These are phyloP conservation scores for Candida sanyaensis DNA, from an alignment of 1,139 yeast species.

Conservation along the genomic window DNA sequence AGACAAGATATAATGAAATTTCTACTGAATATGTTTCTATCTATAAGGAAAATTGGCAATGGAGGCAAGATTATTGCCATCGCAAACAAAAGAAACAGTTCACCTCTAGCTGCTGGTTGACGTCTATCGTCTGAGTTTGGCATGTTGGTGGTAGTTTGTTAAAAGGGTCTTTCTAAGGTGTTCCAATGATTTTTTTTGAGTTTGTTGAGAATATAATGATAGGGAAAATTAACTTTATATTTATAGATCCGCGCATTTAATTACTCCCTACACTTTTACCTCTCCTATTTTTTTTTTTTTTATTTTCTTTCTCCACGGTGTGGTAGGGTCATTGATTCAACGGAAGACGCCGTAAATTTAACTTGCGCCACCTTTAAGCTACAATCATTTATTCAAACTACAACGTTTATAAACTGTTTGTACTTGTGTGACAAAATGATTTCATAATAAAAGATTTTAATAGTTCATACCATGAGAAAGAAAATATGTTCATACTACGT, in stretches of 20 bases:
- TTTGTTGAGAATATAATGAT: too few relatives aligned
- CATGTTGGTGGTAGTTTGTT: background rate
- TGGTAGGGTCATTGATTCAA: background rate
- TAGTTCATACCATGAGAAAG: too few relatives aligned
- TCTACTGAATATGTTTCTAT: slow-evolving; percentile 30
- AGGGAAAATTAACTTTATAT: too few relatives aligned
- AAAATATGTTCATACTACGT: too few relatives aligned
- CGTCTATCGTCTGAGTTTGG: background rate
- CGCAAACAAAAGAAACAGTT: slow-evolving; percentile 28
- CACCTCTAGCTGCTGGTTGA: slow-evolving; percentile 10
- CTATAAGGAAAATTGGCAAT: slow-evolving; percentile 35
- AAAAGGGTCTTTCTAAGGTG: background rate
- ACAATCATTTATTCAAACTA: too few relatives aligned
- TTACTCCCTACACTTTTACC: too few relatives aligned
- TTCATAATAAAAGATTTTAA: too few relatives aligned
- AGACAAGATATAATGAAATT: slow-evolving; percentile 37
- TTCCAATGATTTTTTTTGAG: background rate
- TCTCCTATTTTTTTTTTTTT: background rate
- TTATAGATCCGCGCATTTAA: too few relatives aligned
- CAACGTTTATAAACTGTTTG: too few relatives aligned
- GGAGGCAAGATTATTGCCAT: slow-evolving; percentile 43
- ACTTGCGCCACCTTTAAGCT: background rate
- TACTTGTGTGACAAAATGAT: too few relatives aligned
- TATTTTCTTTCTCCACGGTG: background rate
- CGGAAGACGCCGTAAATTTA: too few relatives aligned